These are phyloP conservation scores for Neurospora sp. DNA, from an alignment of 495 filamentous ascomycete species.

Conservation along the genomic window DNA sequence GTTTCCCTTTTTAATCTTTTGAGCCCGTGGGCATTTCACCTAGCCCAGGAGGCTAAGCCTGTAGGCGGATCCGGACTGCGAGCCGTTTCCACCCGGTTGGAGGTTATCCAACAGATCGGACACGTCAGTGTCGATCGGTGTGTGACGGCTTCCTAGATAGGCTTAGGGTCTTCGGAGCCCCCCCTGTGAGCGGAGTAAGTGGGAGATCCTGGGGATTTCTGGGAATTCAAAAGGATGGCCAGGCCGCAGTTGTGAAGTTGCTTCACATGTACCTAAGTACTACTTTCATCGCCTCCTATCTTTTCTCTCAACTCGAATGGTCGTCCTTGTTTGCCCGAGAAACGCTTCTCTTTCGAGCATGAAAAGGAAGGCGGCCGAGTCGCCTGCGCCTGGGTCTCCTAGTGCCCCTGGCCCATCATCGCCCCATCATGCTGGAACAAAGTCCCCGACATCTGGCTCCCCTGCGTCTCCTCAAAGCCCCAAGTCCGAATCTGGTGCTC, in stretches of 20 bases:
- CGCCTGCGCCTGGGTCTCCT: neutral
- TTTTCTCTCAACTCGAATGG: neutral
- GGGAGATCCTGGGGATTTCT: neutral
- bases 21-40: too few relatives aligned
- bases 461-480: neutral
- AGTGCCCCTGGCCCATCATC: too few relatives aligned
- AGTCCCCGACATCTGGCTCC: too few relatives aligned
- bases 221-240: neutral
- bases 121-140: neutral
- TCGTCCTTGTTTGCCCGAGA: neutral
- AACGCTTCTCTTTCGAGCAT: neutral
- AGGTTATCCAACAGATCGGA: neutral
- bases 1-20: too few relatives aligned
- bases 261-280: neutral
- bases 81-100: neutral
- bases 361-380: neutral
- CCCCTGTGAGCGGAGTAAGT: neutral
- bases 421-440: too few relatives aligned
- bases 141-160: neutral
- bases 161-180: neutral
- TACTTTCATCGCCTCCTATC: neutral
- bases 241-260: neutral
- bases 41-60: neutral
- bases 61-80: neutral
- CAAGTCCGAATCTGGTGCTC: neutral